phyloP scores from a whole-genome alignment of 345 rosid genomes.

The Kernera saxatilis region DNA sequence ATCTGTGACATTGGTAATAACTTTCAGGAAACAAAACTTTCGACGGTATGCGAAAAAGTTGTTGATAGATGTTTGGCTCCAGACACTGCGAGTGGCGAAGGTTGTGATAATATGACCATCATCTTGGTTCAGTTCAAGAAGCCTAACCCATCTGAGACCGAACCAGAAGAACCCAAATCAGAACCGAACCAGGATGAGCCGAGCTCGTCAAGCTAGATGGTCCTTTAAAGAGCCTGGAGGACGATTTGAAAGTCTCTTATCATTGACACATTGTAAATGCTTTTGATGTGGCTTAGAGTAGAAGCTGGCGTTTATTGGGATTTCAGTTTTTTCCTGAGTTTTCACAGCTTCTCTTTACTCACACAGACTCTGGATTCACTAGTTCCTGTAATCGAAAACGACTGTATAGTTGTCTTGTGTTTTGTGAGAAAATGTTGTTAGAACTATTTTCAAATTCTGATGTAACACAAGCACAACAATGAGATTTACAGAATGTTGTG shows the following conservation, averaged over 20 bases:
- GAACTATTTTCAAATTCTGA: constrained; percentile 2
- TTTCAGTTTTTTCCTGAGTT: constrained; percentile 4
- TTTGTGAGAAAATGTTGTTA: neutral
- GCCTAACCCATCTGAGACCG: constrained; percentile 1
- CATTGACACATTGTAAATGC: constrained; percentile 21
- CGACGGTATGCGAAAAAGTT: constrained; percentile 73
- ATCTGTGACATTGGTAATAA: neutral
- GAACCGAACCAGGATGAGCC: constrained; percentile 26
- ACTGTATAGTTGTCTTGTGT: constrained; percentile 22
- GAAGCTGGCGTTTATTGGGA: constrained; percentile 8
- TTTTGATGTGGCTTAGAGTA: constrained; percentile 16
- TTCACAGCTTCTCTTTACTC: neutral
- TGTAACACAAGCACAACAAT: neutral
- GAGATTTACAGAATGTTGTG: neutral
- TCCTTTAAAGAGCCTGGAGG: neutral
- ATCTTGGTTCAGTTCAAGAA: constrained; percentile 80
- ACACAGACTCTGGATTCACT: neutral
- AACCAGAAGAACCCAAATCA: constrained; percentile 12
- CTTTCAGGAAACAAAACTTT: constrained; percentile 76
- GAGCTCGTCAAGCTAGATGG: constrained; percentile 28
- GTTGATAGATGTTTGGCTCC: constrained; percentile 90
- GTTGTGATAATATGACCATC: constrained; percentile 99
- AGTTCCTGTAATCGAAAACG: neutral
- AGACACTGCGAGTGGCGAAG: constrained; percentile 64
- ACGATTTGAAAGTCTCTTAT: neutral